Base-by-base conservation (phyloP, 345 rosid species). In the Moricandia moricandioides region DNA sequence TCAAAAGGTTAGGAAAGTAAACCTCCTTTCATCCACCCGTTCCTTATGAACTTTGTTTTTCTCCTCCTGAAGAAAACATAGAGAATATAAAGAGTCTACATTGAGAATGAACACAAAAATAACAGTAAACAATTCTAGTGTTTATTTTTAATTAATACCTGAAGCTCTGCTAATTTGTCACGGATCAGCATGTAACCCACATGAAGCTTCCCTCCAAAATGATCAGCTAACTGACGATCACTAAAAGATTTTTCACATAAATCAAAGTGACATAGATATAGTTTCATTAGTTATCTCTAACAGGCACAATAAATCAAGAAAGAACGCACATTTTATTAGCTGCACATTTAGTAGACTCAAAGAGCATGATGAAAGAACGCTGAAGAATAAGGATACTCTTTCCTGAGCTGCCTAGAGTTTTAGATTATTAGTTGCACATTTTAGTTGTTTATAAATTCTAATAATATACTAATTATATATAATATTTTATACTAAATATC, bases 151-250 rank as follows among this genome's bases (percentile, higher is more conserved):
- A 95, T 9, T 39, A 40, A 11, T 40, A 40, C 99, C 99, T 90
- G 94, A 74, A 89, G 96, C 66, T 92, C 98, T 13, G 86, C 84
- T 73, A 95, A 77, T 79, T 95, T 95, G 77, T 95, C 99, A 34
- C 97, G 97, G 75, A 95, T 92, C 83, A 90, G 94, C 90, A 92
- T 92, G 70, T 95, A 95, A 62, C 99, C 99, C 59, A 95, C 74
- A 80, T 95, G 99, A 68, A 95, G 98, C 85, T 95, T 95, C 79
- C 99, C 99, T 76, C 99, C 98, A 84, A 95, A 89, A 88, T 92
- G 99, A 85, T 95, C 99, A 12, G 99, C 99, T 80, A 95, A 84
- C 34, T 98, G 94, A 57, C 97, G 97, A 65, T 92, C 99, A 84
- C 99, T 95, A 35, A 76, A 80, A 71, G 37, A 49, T 71, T 69